Conservation (phyloP, 495 filamentous ascomycete genomes). For the Penicillium subrubescens region DNA sequence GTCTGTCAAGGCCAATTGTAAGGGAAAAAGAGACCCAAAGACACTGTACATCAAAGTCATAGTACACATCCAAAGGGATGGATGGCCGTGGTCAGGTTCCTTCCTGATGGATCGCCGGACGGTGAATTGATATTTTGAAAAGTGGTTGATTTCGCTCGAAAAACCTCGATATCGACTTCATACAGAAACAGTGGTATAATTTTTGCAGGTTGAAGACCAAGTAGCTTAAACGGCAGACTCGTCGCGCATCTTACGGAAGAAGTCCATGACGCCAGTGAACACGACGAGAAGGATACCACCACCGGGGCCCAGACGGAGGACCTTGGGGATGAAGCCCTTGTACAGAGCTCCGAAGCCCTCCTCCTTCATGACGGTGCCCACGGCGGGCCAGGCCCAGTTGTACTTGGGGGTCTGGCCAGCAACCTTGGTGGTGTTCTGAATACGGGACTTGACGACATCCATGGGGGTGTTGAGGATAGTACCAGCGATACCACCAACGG, state of each 20-base stretch:
- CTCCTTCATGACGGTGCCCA: slow-evolving; percentile 85
- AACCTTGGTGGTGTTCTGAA: slow-evolving; percentile 87
- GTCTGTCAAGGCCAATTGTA: neutral
- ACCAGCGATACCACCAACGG: slow-evolving; percentile 86
- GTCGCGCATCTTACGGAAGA: slow-evolving; percentile 64
- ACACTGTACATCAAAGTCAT: slow-evolving; percentile 13
- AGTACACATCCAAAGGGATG: slow-evolving; percentile 1
- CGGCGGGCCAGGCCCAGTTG: slow-evolving; percentile 92
- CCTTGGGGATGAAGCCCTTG: slow-evolving; percentile 97
- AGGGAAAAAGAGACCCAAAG: neutral
- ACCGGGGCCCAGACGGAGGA: slow-evolving; percentile 82
- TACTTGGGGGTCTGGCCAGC: slow-evolving; percentile 84
- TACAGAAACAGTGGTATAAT: neutral
- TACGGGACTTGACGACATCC: slow-evolving; percentile 97
- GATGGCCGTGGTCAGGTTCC: neutral
- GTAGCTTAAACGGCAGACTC: slow-evolving; percentile 20
- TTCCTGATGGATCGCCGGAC: neutral
- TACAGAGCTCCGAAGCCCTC: slow-evolving; percentile 92
- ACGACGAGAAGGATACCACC: slow-evolving; percentile 92
- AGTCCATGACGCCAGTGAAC: slow-evolving; percentile 92
- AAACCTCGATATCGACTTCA: neutral
- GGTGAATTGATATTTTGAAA: neutral
- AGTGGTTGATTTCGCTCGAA: slow-evolving; percentile 4
- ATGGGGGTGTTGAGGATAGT: slow-evolving; percentile 95
- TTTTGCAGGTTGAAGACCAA: slow-evolving; percentile 2